A percentile compares a stretch with the other conserved stretches of the same genome.
Conservation (phyloP, 495 filamentous ascomycete genomes). For the Neurospora sp. region DNA sequence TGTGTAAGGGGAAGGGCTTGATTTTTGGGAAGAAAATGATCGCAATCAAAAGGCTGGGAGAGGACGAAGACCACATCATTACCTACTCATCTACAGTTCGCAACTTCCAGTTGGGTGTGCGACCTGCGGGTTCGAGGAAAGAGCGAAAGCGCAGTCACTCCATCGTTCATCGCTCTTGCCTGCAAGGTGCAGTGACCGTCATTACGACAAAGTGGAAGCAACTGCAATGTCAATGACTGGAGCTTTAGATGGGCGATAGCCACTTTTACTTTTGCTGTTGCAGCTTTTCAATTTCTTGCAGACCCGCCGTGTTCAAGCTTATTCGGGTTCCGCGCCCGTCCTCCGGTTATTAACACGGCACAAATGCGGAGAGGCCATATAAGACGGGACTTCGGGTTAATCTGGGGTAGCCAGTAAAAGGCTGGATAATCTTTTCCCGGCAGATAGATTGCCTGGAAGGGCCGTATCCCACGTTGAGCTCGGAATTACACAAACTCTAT, state of each 20-base stretch:
- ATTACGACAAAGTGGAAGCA: neutral
- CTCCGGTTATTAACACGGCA: neutral
- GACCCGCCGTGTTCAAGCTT: no score
- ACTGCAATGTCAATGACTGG: neutral
- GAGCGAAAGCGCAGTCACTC: neutral
- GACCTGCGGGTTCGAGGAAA: no score
- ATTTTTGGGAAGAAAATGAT: no score
- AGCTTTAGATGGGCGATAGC: neutral
- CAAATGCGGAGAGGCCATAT: neutral
- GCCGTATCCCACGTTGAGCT: neutral
- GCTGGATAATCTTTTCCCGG: neutral
- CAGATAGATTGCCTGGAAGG: neutral
- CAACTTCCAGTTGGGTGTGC: no score
- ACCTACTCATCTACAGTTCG: no score
- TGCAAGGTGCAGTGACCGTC: neutral
- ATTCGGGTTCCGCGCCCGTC: neutral
- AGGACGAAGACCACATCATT: no score
- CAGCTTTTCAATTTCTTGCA: no score
- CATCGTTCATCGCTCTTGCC: neutral
- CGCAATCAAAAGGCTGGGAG: no score
- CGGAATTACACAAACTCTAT: rapidly evolving
- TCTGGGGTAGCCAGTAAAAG: neutral
- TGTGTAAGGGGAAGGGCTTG: no score
- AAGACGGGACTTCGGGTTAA: neutral
- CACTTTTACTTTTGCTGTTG: neutral